phyloP scores from a whole-genome alignment of 805 yeast genomes.

The Jamesozyma spencerorum region DNA sequence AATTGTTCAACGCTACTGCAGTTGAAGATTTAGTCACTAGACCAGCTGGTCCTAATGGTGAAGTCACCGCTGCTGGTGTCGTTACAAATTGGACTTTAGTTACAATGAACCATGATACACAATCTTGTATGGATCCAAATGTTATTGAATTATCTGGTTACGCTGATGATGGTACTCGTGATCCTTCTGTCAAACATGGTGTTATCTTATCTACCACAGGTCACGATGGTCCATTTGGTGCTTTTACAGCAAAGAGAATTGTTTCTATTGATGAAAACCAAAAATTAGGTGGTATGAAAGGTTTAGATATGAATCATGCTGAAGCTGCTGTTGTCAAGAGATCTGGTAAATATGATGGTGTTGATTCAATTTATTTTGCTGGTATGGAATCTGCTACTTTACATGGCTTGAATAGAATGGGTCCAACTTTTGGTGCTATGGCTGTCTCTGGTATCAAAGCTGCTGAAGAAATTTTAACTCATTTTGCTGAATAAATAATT shows the following conservation, averaged over 20 bases:
- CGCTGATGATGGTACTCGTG: constrained; percentile 26
- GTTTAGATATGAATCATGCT: constrained; percentile 68
- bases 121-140: constrained; percentile 77
- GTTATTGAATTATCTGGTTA: constrained; percentile 49
- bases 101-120: constrained; percentile 64
- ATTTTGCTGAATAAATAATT: constrained; percentile 19
- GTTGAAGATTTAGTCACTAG: constrained; percentile 75
- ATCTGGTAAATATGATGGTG: constrained; percentile 37
- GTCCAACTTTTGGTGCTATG: constrained; percentile 81
- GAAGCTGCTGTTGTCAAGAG: constrained; percentile 68
- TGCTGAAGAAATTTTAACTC: constrained; percentile 42
- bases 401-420: constrained; percentile 74
- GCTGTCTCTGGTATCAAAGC: constrained; percentile 71
- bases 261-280: constrained; percentile 39
- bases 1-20: constrained; percentile 70
- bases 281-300: constrained; percentile 62
- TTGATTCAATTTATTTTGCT: constrained; percentile 30
- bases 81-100: constrained; percentile 80
- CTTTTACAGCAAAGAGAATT: constrained; percentile 65
- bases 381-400: constrained; percentile 78
- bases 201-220: constrained; percentile 68
- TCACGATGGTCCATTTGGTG: constrained; percentile 80
- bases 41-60: constrained; percentile 45
- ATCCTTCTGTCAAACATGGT: constrained; percentile 31
- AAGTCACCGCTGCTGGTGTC: constrained; percentile 64